Evolutionary conservation across 768 basidiomycete genomes (phyloP).

Genomic region (Lactifluus subvellereus): DNA sequence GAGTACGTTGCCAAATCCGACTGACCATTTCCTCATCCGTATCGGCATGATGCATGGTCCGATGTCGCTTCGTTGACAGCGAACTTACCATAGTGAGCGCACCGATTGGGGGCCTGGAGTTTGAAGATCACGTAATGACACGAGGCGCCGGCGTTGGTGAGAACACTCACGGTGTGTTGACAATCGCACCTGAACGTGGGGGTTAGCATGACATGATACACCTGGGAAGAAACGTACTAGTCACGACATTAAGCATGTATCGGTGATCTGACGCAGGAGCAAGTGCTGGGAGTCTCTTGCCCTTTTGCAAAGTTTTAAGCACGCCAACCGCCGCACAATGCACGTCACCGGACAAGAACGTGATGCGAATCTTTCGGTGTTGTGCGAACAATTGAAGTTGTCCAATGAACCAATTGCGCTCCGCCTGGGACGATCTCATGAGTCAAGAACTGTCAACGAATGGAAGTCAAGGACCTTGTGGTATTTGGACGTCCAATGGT

Average conservation of each 20-base stretch:
- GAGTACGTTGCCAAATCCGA: neutral
- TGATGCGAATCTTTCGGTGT: slow-evolving; percentile 60
- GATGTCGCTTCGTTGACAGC: slow-evolving; percentile 76
- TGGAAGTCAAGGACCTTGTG: slow-evolving; percentile 53
- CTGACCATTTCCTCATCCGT: slow-evolving; percentile 87
- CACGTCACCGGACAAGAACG: slow-evolving; percentile 89
- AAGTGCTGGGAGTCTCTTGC: slow-evolving; percentile 44
- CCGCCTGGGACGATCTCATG: slow-evolving; percentile 46
- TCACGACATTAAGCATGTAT: slow-evolving; percentile 87
- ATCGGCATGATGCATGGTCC: slow-evolving; percentile 70
- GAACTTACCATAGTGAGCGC: slow-evolving; percentile 79
- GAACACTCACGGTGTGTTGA: slow-evolving; percentile 81
- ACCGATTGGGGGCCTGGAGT: slow-evolving; percentile 49
- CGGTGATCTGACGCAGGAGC: slow-evolving; percentile 60
- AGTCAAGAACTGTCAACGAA: neutral
- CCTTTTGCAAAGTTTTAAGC: slow-evolving; percentile 57
- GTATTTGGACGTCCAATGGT: slow-evolving; percentile 82
- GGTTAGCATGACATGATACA: slow-evolving; percentile 3
- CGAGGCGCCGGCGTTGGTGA: neutral
- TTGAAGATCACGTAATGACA: neutral
- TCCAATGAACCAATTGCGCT: slow-evolving; percentile 85
- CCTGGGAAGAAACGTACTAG: slow-evolving; percentile 45
- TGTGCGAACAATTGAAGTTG: slow-evolving; percentile 70
- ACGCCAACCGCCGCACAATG: slow-evolving; percentile 84
- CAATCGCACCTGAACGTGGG: slow-evolving; percentile 65